Evolutionary conservation across 306 rosid genomes (phyloP).

Genomic region (Vigna hirtella): DNA sequence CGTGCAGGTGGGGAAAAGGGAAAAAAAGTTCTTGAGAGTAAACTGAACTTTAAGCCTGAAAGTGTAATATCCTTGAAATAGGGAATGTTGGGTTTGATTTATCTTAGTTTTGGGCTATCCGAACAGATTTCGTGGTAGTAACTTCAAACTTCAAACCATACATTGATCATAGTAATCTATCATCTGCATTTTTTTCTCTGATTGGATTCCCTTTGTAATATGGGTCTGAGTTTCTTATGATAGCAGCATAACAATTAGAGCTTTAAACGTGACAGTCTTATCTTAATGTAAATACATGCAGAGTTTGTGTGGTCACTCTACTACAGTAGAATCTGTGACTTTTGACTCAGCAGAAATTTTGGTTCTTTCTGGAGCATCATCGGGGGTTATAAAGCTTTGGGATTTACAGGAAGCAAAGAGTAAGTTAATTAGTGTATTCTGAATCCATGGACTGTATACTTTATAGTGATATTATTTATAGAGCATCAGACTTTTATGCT

Average conservation of each 20-base stretch:
- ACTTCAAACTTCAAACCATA: constrained; percentile 2
- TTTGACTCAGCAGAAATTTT: constrained; percentile 76
- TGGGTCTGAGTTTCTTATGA: constrained; percentile 16
- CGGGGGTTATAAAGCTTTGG: constrained; percentile 77
- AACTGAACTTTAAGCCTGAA: neutral
- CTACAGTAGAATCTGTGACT: constrained; percentile 72
- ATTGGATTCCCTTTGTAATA: constrained; percentile 16
- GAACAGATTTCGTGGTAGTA: constrained; percentile 48
- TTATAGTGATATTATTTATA: neutral
- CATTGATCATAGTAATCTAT: constrained; percentile 9
- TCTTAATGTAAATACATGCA: constrained; percentile 45
- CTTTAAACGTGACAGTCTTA: constrained; percentile 28
- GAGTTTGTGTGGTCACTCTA: constrained; percentile 73
- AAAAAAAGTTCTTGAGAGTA: neutral
- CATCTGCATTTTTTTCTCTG: constrained; percentile 4
- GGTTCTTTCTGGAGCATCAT: constrained; percentile 80
- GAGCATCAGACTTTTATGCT: constrained; percentile 18
- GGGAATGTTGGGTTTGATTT: constrained; percentile 47
- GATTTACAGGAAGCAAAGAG: constrained; percentile 85
- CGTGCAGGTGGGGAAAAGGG: neutral
- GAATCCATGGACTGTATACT: neutral
- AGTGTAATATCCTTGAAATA: constrained; percentile 59
- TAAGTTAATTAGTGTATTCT: constrained; percentile 51
- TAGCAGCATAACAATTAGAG: constrained; percentile 19
- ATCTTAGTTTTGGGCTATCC: constrained; percentile 45